Evolutionary conservation across 352 stramenopile genomes (phyloP), one percentile per base, ranked within the genome.

Genomic region (Globisporangium radiosum): DNA sequence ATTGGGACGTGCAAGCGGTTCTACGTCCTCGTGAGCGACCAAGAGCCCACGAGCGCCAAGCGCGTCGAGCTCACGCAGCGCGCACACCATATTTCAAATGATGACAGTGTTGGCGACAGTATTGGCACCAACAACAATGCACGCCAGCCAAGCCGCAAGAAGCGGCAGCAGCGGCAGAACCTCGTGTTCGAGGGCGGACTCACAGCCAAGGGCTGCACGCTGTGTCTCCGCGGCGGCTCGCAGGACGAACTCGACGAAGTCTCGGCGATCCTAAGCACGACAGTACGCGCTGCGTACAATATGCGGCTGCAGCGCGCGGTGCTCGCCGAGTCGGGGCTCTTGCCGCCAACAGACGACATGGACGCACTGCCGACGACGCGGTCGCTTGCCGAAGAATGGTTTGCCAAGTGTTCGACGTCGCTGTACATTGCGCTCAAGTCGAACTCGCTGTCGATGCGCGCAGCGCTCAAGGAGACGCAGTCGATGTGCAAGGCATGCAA

Each of bases 401-500:
- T 92, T 67, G 76, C 78, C 0, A 86, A 90, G 58, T 80, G 68
- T 48, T 93, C 84, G 13, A 88, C 71, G 19, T 95, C 85, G 38
- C 63, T 95, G 52, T 93, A 95, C 56, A 72, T 93, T 7, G 87
- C 83, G 19, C 70, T 95, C 37, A 92, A 92, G 67, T 92, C 85
- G 42, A 91, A 95, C 47, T 95, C 85, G 42, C 60, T 93, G 11
- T 92, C 81, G 14, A 88, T 92, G 78, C 83, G 85, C 47, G 85
- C 85, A 9, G 79, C 81, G 19, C 60, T 92, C 36, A 92, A 92
- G 47, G 81, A 92, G 59, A 85, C 82, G 1, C 85, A 92, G 54
- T 68, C 74, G 1, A 87, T 90, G 75, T 95, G 85, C 50, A 91
- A 90, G 54, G 86, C 71, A 71, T 95, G 85, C 74, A 93, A 93